Evolutionary conservation across 2,329 filamentous ascomycete genomes (phyloP), one percentile per base, ranked within the genome.

Genomic region (Tolypocladium amazonense): DNA sequence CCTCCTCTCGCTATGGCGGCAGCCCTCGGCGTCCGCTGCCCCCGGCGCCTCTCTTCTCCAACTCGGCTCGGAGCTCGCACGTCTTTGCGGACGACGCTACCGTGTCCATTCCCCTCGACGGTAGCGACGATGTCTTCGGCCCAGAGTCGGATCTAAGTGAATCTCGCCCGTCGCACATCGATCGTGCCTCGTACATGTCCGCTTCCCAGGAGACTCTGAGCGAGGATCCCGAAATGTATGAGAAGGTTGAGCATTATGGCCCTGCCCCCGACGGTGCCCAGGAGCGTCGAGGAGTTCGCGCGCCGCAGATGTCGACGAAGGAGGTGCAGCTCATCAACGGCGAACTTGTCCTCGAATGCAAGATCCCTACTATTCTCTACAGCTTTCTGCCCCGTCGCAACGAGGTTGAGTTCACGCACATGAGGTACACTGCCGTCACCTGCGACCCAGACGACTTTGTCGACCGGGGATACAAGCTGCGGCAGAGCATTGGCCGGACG

Each of bases 351-450:
- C 81, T 99, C 55, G 94, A 99, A 77, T 97, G 94, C 81, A 99
- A 99, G 77, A 99, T 99, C 65, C 94, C 95, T 0, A 99, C 94
- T 0, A 99, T 97, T 66, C 80, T 99, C 47, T 95, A 97, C 82
- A 96, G 92, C 72, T 99, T 99, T 76, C 77, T 99, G 62, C 95
- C 95, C 0, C 85, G 93, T 20, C 86, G 93, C 61, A 92, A 97
- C 70, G 93, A 96, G 72, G 82, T 93, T 63, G 94, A 99, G 71
- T 99, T 99, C 73, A 99, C 94, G 0, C 92, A 97, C 71, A 97
- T 97, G 93, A 88, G 94, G 58, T 99, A 99, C 73, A 97, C 93
- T 0, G 94, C 94, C 12, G 94, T 96, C n/a, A 99, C 94, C 2
- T 97, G 92, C 73, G 92, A 97, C 70, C 95, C 92, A 0, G 92